Base-by-base conservation (phyloP, 306 rosid genomes). In the Citrullus mucosospermus region DNA sequence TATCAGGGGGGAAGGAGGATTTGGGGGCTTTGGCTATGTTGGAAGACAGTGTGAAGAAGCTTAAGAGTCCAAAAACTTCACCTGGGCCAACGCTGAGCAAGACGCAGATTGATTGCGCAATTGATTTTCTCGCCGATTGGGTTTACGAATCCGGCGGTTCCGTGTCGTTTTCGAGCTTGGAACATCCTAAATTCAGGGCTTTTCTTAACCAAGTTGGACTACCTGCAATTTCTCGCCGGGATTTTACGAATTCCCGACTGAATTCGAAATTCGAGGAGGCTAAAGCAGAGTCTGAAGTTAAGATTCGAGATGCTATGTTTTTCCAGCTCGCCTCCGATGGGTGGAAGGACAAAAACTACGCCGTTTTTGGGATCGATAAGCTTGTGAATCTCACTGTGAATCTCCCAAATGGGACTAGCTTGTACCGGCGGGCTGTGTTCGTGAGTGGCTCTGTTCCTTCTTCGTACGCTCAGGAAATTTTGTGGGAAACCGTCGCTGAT, bases 1-100 rank as follows among this genome's bases (percentile, higher is more conserved):
- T 92, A 1, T 94, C 97, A 0, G 98, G 98, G 9, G 98, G 98
- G 54, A 94, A 90, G 78, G 98, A 94, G 43, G 98, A 94, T 74
- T 85, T 90, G 83, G 97, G 92, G 8, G 91, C 98, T 38, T 80
- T 92, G 83, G 98, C 98, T 76, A 90, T 94, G 98, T 78, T 94
- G 84, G 96, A 92, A 65, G 97, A 92, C 68, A 94, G 97, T 79
- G 97, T 94, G 80, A 94, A 94, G 92, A 94, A 89, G 92, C 86
- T 94, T 5, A 94, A 92, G 83, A 94, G 98, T 81, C 98, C 98
- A 1, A 92, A 94, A 63, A 87, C 97, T 13, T 92, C 96, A 6
- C 96, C 93, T 2, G 93, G 97, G 28, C 89, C 90, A 46, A 80
- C 85, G 46, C 89, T 94, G 43, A 84, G 84, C 74, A 92, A 90